Base-by-base conservation (phyloP, 768 basidiomycete species). In the Auriscalpium vulgare region DNA sequence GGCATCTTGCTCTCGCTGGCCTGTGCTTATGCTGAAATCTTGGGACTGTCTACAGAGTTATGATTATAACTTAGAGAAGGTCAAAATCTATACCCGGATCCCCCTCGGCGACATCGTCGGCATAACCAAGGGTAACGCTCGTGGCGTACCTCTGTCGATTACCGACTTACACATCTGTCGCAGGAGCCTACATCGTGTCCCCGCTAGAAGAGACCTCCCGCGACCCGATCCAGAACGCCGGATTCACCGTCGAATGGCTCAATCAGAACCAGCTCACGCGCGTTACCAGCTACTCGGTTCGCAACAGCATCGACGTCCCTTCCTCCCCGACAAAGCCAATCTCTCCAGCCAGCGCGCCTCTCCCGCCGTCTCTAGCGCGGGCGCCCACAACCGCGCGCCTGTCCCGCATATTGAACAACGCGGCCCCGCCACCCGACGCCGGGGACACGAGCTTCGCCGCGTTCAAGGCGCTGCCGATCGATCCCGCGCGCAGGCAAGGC, bases 111-210 rank as follows among this genome's bases (percentile, higher is more conserved):
- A 90, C 65, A 84, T 98, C 63, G 73, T 80, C 34, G 73, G 76
- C 19, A 84, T 99, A 17, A 81, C 79, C 51, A 91, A 88, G 79
- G 95, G 93, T 87, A 40, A 14, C 37, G 40, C 17, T 17, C 17
- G 46, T 45, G 21, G 34, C 43, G n/a, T 29, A 9, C 55, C 43
- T 37, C 10, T 16, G 37, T 21, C 14, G 45, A 48, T 17, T 51
- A 16, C 16, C 40, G 10, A 9, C 37, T 50, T 35, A 53, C 44
- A 57, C 40, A 10, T 19, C 8, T 14, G 37, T 40, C 17, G 6
- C 5, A 94, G 95, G 95, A n/a, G 84, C 91, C 47, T 99, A 98
- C 67, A 97, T 98, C 57, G 72, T 97, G 44, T 97, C 95, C 1
- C 86, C 95, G 2, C 76, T 98, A 2, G 92, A 97, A 70, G 92